Base-by-base conservation (phyloP, 2,329 filamentous ascomycete species). In the Cryphonectria radicalis region DNA sequence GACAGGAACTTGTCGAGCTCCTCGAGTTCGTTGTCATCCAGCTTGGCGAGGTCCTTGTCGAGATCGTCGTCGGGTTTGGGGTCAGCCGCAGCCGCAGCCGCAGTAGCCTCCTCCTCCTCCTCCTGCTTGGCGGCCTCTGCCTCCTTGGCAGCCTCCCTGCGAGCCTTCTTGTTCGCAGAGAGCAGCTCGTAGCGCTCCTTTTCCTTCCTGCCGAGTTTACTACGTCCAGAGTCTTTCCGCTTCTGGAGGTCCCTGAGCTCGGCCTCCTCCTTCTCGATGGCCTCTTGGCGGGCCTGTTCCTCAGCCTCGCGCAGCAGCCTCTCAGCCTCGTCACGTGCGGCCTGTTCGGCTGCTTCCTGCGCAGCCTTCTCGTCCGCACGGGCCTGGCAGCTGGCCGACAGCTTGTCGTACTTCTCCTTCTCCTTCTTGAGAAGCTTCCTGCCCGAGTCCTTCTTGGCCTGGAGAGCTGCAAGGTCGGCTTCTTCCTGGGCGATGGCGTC, bases 61-160 rank as follows among this genome's bases (percentile, higher is more conserved):
- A 74, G 71, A 19, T 73, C 50, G 63, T 75, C 69, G 37, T 74
- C 67, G 35, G 68, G 60, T 43, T 73, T 68, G 28, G 17, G 7
- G 10, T 22, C 76, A 63, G 60, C 66, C 19, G 57, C 62, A 25
- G 63, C 82, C 35, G 78, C 79, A 46, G 83, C 80, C 35, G 78
- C 79, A 46, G 83, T 80, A n/a, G 19, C 19, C 35, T 0, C 19
- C 35, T 63, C 59, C 8, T 19, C 25, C 32, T 63, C 59, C 19
- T 19, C 79, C n/a, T 86, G 84, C 63, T 85, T 83, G 62, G 84
- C 84, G 72, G 84, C 89, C 75, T 67, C 68, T 22, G 66, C 71
- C 50, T 66, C 69, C 53, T 69, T 70, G 35, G 69, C 71, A 53
- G 69, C 71, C 63, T 71, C 64, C 37, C 62, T 60, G 32, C 71